Evolutionary conservation across 108 stramenopile genomes (phyloP).

Genomic region (Cyclotella baltica): DNA sequence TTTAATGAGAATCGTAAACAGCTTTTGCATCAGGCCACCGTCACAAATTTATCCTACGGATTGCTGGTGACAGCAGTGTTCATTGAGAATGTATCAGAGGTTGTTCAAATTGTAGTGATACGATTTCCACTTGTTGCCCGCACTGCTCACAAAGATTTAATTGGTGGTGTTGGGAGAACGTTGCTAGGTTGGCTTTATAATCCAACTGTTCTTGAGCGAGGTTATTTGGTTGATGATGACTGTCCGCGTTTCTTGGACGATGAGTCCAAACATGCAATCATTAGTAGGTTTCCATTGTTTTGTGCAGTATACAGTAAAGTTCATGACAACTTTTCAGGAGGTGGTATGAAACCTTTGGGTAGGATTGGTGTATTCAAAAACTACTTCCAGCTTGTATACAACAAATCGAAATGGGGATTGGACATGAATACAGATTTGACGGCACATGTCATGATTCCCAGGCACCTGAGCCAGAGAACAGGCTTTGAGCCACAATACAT

Average conservation of each 20-base stretch:
- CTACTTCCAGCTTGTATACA: background rate
- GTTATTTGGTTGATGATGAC: constrained; percentile 7
- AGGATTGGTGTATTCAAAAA: background rate
- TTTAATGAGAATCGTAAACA: constrained; percentile 8
- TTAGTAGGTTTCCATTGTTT: background rate
- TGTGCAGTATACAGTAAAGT: constrained; percentile 1
- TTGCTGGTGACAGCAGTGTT: background rate
- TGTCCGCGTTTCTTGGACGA: background rate
- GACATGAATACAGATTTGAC: constrained; percentile 16
- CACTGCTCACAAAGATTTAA: background rate
- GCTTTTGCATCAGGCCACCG: constrained; percentile 7
- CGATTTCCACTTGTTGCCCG: background rate
- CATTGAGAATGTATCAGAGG: background rate
- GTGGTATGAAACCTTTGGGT: background rate
- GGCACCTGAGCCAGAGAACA: background rate
- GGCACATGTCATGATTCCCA: background rate
- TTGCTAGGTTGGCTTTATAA: constrained; percentile 10
- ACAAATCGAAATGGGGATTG: constrained; percentile 22
- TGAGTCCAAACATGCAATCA: background rate
- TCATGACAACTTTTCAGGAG: background rate
- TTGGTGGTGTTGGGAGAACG: background rate
- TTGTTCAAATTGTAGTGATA: constrained; percentile 1
- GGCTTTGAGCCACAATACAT: constrained; percentile 6
- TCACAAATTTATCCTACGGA: constrained; percentile 4
- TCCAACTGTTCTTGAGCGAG: background rate